These are phyloP conservation scores for Erythrophleum ivorense DNA, from an alignment of 331 rosid genomes.

Conservation along the genomic window DNA sequence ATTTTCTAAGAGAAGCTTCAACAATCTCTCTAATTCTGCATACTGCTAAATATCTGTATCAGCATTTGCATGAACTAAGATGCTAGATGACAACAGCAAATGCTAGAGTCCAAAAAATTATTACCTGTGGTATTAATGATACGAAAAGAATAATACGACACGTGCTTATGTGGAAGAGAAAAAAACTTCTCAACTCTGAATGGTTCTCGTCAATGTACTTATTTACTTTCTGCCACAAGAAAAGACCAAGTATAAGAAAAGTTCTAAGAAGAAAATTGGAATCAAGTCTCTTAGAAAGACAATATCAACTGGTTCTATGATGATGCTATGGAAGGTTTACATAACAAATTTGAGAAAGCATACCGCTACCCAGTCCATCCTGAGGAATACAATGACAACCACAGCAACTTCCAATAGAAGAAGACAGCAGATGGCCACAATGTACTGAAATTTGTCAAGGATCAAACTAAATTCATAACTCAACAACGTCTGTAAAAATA, in stretches of 20 bases:
- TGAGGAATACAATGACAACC: conserved; percentile 20
- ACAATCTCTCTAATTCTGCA: neutral
- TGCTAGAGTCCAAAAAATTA: neutral
- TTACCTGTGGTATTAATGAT: conserved; percentile 42
- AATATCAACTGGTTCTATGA: neutral
- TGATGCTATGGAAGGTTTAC: neutral
- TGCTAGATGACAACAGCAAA: neutral
- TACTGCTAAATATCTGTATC: neutral
- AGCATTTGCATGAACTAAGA: neutral
- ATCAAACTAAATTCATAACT: conserved; percentile 17
- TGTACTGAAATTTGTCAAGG: conserved; percentile 53
- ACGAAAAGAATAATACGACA: conserved; percentile 30
- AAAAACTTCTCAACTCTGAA: conserved; percentile 12
- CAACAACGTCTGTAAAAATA: neutral
- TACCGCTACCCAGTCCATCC: conserved; percentile 35
- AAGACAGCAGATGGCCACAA: conserved; percentile 40
- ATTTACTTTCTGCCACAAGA: conserved; percentile 31
- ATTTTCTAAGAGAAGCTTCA: neutral
- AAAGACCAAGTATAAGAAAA: neutral
- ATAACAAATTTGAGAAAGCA: conserved; percentile 15
- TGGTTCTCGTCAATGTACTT: conserved; percentile 1
- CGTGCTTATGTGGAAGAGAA: conserved; percentile 23
- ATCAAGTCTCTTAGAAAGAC: neutral
- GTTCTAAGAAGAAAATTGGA: neutral
- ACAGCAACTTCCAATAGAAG: conserved; percentile 33